These are phyloP conservation scores for Penicillium sclerotigenum DNA, from an alignment of 2,329 filamentous ascomycete genomes.

Conservation along the genomic window DNA sequence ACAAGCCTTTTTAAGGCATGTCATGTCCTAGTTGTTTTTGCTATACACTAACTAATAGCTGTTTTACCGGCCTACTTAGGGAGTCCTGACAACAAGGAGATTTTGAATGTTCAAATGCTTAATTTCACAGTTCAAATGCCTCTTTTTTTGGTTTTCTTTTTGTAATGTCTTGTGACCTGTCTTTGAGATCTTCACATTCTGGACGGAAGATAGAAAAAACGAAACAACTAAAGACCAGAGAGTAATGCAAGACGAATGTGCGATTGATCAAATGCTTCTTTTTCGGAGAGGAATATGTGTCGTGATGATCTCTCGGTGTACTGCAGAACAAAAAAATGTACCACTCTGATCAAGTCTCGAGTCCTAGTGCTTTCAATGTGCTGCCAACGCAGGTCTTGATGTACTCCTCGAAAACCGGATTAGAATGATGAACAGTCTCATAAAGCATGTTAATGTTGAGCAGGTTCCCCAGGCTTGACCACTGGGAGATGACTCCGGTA, in stretches of 20 bases:
- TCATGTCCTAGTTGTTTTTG: not conserved
- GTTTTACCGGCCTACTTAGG: not conserved
- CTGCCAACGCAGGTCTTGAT: not conserved
- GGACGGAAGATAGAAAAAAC: not conserved
- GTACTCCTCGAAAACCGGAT: not conserved
- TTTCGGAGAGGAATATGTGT: not conserved
- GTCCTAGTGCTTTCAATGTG: not conserved
- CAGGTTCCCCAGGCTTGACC: not conserved
- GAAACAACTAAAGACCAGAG: no score
- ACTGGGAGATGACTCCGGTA: fast-evolving
- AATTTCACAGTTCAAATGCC: not conserved
- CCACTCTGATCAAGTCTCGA: not conserved
- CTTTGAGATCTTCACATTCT: not conserved
- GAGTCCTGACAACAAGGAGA: not conserved
- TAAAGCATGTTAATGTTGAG: not conserved
- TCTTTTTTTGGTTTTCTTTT: not conserved
- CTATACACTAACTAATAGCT: not conserved
- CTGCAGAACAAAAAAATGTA: not conserved
- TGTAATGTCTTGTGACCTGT: not conserved
- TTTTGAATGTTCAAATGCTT: not conserved
- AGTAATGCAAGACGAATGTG: not conserved
- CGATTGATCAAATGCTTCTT: not conserved
- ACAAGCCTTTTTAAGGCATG: not conserved
- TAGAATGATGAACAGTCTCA: not conserved
- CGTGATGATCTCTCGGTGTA: not conserved